Percentiles rank a stretch among this genome's conserved stretches.
These are phyloP conservation scores for Gloeopeniophorella convolvens DNA, from an alignment of 768 basidiomycete species.

Conservation along the genomic window DNA sequence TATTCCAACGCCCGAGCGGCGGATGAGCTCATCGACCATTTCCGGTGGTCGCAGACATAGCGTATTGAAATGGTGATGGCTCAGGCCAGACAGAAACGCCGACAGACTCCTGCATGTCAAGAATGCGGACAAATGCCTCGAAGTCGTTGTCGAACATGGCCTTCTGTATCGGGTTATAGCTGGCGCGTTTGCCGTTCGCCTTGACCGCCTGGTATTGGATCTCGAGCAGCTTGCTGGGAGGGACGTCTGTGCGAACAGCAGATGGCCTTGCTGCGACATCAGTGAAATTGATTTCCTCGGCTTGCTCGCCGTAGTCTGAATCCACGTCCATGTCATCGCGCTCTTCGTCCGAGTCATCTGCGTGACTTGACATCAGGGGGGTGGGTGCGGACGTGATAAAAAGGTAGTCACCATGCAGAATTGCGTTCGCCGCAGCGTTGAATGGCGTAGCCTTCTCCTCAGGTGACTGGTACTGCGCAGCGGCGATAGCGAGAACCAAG, in stretches of 20 bases:
- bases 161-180: constrained; percentile 27
- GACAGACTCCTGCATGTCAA: constrained; percentile 39
- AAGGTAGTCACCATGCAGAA: constrained; percentile 26
- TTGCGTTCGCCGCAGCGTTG: constrained; percentile 23
- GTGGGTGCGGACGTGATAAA: constrained; percentile 19
- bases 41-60: constrained; percentile 40
- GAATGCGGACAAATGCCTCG: constrained; percentile 43
- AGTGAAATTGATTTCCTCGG: constrained; percentile 40
- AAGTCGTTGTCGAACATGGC: constrained; percentile 41
- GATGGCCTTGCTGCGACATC: constrained; percentile 49
- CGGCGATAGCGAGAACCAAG: constrained; percentile 51
- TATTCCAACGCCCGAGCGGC: constrained; percentile 39
- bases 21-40: constrained; percentile 52
- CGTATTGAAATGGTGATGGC: constrained; percentile 22
- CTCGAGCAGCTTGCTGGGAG: constrained; percentile 36
- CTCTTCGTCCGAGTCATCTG: constrained; percentile 20
- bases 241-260: constrained; percentile 33
- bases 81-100: constrained; percentile 24
- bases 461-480: constrained; percentile 44
- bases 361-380: neutral
- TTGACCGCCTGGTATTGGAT: neutral
- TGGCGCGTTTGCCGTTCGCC: neutral
- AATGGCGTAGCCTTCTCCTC: constrained; percentile 25
- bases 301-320: constrained; percentile 34
- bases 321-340: constrained; percentile 27